These are phyloP conservation scores for Suillus alpinus DNA, from an alignment of 768 basidiomycete genomes.

Conservation along the genomic window DNA sequence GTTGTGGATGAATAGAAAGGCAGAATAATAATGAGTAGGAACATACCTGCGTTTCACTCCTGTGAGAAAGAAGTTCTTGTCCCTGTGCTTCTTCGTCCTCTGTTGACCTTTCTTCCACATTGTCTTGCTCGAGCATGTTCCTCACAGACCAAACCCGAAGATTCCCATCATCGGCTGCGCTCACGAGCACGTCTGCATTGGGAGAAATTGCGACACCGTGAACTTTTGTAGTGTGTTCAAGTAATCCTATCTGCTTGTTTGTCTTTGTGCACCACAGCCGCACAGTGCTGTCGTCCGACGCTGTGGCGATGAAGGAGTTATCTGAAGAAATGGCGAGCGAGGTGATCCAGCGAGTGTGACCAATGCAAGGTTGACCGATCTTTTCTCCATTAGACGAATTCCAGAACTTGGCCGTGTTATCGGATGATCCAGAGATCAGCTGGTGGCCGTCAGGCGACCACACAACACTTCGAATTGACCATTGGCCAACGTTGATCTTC, in stretches of 20 bases:
- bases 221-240: neutral
- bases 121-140: neutral
- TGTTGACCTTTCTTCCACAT: neutral
- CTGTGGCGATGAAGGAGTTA: neutral
- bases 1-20: neutral
- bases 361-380: neutral
- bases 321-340: neutral
- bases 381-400: conserved; percentile 2
- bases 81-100: neutral
- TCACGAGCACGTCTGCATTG: neutral
- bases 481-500: neutral
- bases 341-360: neutral
- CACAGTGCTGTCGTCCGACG: neutral
- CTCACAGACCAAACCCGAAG: neutral
- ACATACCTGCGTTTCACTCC: neutral
- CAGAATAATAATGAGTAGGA: neutral
- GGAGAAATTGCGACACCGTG: neutral
- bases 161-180: neutral
- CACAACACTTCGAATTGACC: conserved; percentile 1
- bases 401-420: neutral
- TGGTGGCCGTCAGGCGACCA: conserved; percentile 2
- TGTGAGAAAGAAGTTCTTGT: neutral
- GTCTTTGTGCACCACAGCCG: neutral
- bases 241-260: neutral
- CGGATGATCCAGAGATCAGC: conserved; percentile 1